phyloP scores from a whole-genome alignment of 257 asterid species.

The Linaria vulgaris region DNA sequence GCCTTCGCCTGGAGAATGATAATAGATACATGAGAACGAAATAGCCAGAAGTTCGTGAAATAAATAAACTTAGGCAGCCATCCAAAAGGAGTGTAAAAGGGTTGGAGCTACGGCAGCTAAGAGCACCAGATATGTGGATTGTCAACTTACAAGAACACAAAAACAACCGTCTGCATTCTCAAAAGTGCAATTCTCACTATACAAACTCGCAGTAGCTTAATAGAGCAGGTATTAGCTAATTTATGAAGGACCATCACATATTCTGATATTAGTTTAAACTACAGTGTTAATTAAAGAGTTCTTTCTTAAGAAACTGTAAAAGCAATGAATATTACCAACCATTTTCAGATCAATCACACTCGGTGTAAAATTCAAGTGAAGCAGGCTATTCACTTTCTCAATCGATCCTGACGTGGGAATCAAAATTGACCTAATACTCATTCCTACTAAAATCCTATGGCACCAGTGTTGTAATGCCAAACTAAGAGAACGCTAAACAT shows the following conservation, averaged over 20 bases:
- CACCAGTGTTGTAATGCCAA: too few species aligned
- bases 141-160: neutral
- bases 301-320: neutral
- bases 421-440: too few species aligned
- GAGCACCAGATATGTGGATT: neutral
- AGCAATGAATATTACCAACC: neutral
- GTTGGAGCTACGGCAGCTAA: neutral
- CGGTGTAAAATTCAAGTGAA: neutral
- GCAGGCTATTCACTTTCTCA: neutral
- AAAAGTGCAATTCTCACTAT: neutral
- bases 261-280: neutral
- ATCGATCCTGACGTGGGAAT: neutral
- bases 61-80: too few species aligned
- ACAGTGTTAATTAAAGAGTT: slow-evolving; percentile 1
- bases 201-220: neutral
- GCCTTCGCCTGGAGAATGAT: slow-evolving; percentile 44
- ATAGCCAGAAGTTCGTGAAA: neutral
- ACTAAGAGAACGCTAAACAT: too few species aligned
- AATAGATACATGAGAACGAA: neutral
- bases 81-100: neutral
- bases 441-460: too few species aligned
- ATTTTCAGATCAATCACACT: neutral
- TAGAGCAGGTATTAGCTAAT: neutral
- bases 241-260: neutral
- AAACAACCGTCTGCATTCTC: neutral